These are phyloP conservation scores for Penicillium robsamsonii DNA, from an alignment of 495 filamentous ascomycete genomes.

Conservation along the genomic window DNA sequence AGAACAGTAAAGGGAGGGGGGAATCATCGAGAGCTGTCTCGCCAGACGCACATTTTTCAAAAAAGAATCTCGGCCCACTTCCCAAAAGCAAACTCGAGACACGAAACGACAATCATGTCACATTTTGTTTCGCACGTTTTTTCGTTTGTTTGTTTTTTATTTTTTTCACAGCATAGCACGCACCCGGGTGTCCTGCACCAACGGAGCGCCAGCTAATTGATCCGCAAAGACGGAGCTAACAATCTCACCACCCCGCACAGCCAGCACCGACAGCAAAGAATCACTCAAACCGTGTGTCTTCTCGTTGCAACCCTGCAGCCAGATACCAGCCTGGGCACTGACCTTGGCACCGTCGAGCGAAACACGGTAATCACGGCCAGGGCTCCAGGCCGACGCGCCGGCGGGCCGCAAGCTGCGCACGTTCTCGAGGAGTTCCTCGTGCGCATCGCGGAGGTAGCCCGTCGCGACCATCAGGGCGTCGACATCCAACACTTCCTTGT, in stretches of 20 bases:
- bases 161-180: slow-evolving; percentile 40
- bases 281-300: slow-evolving; percentile 85
- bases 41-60: slow-evolving; percentile 3
- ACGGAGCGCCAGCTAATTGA: slow-evolving; percentile 31
- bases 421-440: slow-evolving; percentile 71
- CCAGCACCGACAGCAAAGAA: slow-evolving; percentile 74
- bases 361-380: slow-evolving; percentile 69
- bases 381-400: slow-evolving; percentile 36
- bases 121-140: neutral
- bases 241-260: slow-evolving; percentile 72
- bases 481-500: slow-evolving; percentile 62
- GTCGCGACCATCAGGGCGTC: slow-evolving; percentile 85
- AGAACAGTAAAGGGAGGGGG: slow-evolving; percentile 8
- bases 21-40: slow-evolving; percentile 9
- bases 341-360: slow-evolving; percentile 64
- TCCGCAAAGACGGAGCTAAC: slow-evolving; percentile 70
- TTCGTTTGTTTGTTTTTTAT: too few species aligned
- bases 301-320: slow-evolving; percentile 95
- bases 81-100: neutral
- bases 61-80: neutral
- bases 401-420: slow-evolving; percentile 61
- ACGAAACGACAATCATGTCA: neutral
- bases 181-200: slow-evolving; percentile 42
- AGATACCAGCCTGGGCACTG: slow-evolving; percentile 65
- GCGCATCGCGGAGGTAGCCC: slow-evolving; percentile 76